Evolutionary conservation across 768 basidiomycete species (phyloP).

Genomic region (Candolleomyces efflorescens): DNA sequence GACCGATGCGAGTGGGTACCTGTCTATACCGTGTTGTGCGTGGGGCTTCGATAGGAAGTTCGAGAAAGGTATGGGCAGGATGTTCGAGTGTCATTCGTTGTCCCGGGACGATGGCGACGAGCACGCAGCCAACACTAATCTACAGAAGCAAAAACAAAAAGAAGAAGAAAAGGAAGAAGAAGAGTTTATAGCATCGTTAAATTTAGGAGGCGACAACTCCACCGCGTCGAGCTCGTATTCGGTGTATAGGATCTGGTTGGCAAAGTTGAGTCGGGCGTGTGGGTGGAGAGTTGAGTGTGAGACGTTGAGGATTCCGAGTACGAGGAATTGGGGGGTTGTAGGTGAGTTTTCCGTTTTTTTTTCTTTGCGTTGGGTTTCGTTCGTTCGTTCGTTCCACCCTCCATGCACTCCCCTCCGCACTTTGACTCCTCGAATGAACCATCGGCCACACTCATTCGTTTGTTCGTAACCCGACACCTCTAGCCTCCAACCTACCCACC

Average conservation of each 20-base stretch:
- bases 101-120: no score
- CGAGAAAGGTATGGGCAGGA: slow-evolving; percentile 19
- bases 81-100: no score
- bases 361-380: no score
- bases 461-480: no score
- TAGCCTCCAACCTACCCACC: no score
- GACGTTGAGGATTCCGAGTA: slow-evolving; percentile 84
- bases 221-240: slow-evolving; percentile 68
- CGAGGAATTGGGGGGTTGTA: slow-evolving; percentile 88
- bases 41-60: slow-evolving; percentile 72
- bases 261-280: slow-evolving; percentile 60
- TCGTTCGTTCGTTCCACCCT: no score
- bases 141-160: slow-evolving; percentile 11
- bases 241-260: slow-evolving; percentile 85
- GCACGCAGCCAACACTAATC: no score
- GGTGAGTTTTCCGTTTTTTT: slow-evolving; percentile 44
- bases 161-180: not conserved
- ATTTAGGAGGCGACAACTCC: slow-evolving; percentile 55
- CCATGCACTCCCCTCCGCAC: no score
- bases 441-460: no score
- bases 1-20: slow-evolving; percentile 56
- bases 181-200: slow-evolving; percentile 36
- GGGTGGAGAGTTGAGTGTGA: slow-evolving; percentile 91
- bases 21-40: slow-evolving; percentile 90
- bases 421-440: no score